Base-by-base conservation (phyloP, 1,139 yeast species). In the Pichia sp. region DNA sequence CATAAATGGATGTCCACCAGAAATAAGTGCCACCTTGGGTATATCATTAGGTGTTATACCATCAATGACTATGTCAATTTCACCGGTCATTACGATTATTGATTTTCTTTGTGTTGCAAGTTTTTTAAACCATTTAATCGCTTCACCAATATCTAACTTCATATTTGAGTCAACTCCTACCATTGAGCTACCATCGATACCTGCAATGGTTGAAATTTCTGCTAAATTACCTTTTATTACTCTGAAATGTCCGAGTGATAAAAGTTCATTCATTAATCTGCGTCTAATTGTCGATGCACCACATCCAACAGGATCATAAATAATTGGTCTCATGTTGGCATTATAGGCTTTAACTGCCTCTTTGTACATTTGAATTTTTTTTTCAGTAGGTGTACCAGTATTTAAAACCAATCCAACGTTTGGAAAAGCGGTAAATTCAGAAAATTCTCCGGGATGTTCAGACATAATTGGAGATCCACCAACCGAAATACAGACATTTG, bases 401-500 rank as follows among this genome's bases (percentile, higher is more conserved):
- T 91, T 91, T 41, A 89, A 63, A 14, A 89, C 75, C 38, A 89
- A 70, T 0, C 84, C 77, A 3, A 80, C 68, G 47, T 75, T 68
- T 9, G 85, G 80, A 9, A 75, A 70, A 0, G 68, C 55, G 0
- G 95, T 81, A 55, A 91, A 74, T 34, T 87, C 95, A 13, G 67
- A 77, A 60, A 77, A 89, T 64, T 91, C 97, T 1, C 73, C 78
- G 0, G 73, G 61, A 46, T 83, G 73, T 62, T 88, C 96, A n/a
- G 95, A 84, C 97, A 91, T 91, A 28, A 88, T 83, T 3, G 98
- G 97, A 2, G 95, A 84, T 0, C 86, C 95, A 2, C 96, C 96
- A 29, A 84, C 70, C 0, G 97, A 90, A 51, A 91, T 71, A 0
- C 95, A 82, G n/a, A 88, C 87, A 62, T 91, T 90, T 33, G 98